Conservation (phyloP, 2,329 filamentous ascomycete genomes). For the Colletotrichum agaves region DNA sequence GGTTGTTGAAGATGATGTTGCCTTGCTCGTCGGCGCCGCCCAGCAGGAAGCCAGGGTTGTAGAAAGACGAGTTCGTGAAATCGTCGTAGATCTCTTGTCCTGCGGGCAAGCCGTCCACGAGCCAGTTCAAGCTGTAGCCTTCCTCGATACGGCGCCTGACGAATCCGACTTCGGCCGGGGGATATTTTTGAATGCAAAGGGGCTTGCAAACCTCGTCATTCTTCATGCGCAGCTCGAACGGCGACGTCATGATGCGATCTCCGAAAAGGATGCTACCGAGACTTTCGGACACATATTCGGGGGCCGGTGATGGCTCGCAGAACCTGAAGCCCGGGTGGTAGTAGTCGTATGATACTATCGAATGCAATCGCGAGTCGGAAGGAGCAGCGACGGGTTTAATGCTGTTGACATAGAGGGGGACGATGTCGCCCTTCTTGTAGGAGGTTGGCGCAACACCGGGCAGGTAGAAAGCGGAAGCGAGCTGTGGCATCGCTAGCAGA, state of each 20-base stretch:
- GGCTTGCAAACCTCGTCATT: slow-evolving; percentile 88
- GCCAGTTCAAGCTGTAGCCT: slow-evolving; percentile 93
- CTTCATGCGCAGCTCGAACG: slow-evolving; percentile 88
- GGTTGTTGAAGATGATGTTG: slow-evolving; percentile 82
- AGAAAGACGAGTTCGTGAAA: slow-evolving; percentile 81
- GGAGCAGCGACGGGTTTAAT: slow-evolving; percentile 85
- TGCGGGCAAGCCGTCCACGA: slow-evolving; percentile 93
- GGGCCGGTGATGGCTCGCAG: slow-evolving; percentile 81
- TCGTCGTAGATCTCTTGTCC: slow-evolving; percentile 85
- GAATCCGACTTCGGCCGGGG: slow-evolving; percentile 76
- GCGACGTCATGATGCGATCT: slow-evolving; percentile 96
- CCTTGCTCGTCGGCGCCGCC: slow-evolving; percentile 68
- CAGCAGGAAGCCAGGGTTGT: slow-evolving; percentile 90
- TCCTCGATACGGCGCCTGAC: slow-evolving; percentile 85
- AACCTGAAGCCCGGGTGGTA: slow-evolving; percentile 90
- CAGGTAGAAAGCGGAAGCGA: slow-evolving; percentile 86
- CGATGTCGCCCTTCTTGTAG: slow-evolving; percentile 81
- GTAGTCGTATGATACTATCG: slow-evolving; percentile 97
- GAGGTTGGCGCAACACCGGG: slow-evolving; percentile 95
- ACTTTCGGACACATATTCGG: slow-evolving; percentile 85
- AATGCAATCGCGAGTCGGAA: slow-evolving; percentile 83
- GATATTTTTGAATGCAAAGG: slow-evolving; percentile 75
- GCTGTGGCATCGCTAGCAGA: slow-evolving; percentile 62
- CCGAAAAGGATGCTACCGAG: slow-evolving; percentile 97
- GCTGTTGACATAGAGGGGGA: slow-evolving; percentile 92